phyloP scores from a whole-genome alignment of 2,329 filamentous ascomycete genomes.

The Arachnomyces sp. region DNA sequence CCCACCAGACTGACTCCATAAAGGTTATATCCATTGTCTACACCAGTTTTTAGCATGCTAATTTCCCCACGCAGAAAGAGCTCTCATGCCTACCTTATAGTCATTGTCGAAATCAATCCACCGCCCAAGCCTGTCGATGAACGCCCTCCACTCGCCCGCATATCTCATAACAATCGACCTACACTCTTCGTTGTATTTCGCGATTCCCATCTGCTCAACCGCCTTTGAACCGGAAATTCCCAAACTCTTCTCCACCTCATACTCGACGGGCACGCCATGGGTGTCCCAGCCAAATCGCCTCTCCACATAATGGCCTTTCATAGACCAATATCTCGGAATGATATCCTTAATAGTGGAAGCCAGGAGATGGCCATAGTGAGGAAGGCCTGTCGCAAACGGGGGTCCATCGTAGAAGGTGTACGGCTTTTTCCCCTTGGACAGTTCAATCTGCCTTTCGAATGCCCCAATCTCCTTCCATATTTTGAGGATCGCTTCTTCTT shows the following conservation, averaged over 20 bases:
- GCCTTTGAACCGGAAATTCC: slow-evolving; percentile 82
- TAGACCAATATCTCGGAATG: slow-evolving; percentile 92
- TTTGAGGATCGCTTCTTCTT: slow-evolving; percentile 77
- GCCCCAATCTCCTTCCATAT: slow-evolving; percentile 89
- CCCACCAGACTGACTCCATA: slow-evolving; percentile 97
- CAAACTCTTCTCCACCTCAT: slow-evolving; percentile 95
- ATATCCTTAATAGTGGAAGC: slow-evolving; percentile 97
- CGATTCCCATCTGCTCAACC: slow-evolving; percentile 77
- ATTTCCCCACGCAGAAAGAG: not conserved
- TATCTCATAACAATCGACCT: slow-evolving; percentile 90
- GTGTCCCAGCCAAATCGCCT: slow-evolving; percentile 93
- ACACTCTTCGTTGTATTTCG: slow-evolving; percentile 86
- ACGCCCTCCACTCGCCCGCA: slow-evolving; percentile 76
- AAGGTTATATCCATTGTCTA: slow-evolving; percentile 89
- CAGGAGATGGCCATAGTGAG: slow-evolving; percentile 69
- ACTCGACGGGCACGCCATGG: slow-evolving; percentile 89
- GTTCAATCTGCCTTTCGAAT: slow-evolving; percentile 78
- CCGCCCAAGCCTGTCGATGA: slow-evolving; percentile 78
- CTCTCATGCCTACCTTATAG: slow-evolving; percentile 60
- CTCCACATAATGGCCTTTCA: slow-evolving; percentile 91
- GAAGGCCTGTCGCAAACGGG: slow-evolving; percentile 65
- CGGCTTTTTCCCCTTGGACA: slow-evolving; percentile 71
- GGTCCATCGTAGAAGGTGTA: slow-evolving; percentile 96
- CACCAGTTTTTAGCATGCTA: slow-evolving; percentile 6
- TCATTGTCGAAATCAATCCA: slow-evolving; percentile 99